Conservation (phyloP, 305 asterid species). For the Rubia tinctorum region DNA sequence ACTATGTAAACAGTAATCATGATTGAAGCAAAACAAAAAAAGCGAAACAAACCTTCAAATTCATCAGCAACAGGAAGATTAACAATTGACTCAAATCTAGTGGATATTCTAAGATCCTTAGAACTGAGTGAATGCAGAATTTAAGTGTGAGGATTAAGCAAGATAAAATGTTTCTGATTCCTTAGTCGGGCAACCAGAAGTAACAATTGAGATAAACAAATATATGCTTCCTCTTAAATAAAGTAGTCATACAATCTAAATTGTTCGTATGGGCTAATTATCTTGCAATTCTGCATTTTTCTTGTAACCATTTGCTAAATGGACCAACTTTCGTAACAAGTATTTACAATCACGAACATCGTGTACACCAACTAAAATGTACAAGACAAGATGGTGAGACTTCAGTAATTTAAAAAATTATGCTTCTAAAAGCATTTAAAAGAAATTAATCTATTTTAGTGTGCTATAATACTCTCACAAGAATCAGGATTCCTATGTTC, state of each 20-base stretch:
- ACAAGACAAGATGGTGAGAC: background rate
- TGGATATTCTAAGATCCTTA: background rate
- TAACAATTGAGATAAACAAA: background rate
- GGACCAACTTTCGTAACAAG: background rate
- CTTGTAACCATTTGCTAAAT: too few relatives aligned
- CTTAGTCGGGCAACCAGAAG: background rate
- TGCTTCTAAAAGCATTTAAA: background rate
- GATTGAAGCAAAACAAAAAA: too few relatives aligned
- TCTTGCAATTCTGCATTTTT: background rate
- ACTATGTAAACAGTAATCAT: background rate
- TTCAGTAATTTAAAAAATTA: background rate
- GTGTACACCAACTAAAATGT: background rate
- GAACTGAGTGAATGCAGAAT: background rate
- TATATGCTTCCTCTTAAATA: background rate
- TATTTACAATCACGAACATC: background rate
- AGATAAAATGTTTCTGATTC: background rate
- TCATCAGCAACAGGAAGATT: background rate
- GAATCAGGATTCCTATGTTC: background rate
- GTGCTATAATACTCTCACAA: background rate
- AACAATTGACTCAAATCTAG: constrained; percentile 2
- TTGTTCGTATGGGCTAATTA: background rate
- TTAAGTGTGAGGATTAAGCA: background rate
- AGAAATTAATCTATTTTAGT: background rate
- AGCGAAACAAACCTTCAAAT: background rate
- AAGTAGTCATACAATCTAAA: background rate